Evolutionary conservation across 208 protist species (phyloP), one percentile per base, ranked within the genome.

Genomic region (Wallacemonas sp.): DNA sequence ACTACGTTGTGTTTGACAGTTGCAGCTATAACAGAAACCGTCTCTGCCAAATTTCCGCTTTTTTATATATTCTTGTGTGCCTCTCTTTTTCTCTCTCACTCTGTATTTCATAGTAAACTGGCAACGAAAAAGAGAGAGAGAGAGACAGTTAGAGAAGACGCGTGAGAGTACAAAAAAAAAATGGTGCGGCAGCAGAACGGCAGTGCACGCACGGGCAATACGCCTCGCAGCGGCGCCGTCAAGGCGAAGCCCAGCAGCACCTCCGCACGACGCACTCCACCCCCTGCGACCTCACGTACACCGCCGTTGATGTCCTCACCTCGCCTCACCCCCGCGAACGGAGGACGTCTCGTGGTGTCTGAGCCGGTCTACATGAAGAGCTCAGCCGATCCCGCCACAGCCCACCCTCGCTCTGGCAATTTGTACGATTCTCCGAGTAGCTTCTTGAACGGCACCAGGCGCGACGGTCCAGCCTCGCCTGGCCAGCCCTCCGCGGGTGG

Each of bases 341-440:
- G 51, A 5, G 51, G 51, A 11, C 51, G 51, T 4, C 30, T 58
- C 12, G 30, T 58, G 8, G 69, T 62, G 14, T 75, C 69, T 19
- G 69, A 75, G 38, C 69, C 69, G 42, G 55, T 64, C 12, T 14
- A 9, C 17, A 42, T 31, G 51, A 39, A 26, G 30, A 58, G 51
- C 30, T 30, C 51, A 11, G 51, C 51, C 6, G 51, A 58, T 19
- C 51, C 51, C 5, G 12, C 41, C 22, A 58, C n/a, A 11, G 51
- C 51, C 12, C 41, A 58, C 51, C 51, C 51, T 11, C 51, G 51
- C 9, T 58, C 51, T 3, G 51, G 51, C 17, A 58, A 33, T 19
- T 39, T 58, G 51, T 58, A 58, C 51, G 51, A 58, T 31, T 58
- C 51, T 4, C 51, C 51, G 15, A n/a, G 51, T 0, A n/a, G 17